Base-by-base conservation (phyloP, 2,329 filamentous ascomycete species). In the Clonostachys chloroleuca region DNA sequence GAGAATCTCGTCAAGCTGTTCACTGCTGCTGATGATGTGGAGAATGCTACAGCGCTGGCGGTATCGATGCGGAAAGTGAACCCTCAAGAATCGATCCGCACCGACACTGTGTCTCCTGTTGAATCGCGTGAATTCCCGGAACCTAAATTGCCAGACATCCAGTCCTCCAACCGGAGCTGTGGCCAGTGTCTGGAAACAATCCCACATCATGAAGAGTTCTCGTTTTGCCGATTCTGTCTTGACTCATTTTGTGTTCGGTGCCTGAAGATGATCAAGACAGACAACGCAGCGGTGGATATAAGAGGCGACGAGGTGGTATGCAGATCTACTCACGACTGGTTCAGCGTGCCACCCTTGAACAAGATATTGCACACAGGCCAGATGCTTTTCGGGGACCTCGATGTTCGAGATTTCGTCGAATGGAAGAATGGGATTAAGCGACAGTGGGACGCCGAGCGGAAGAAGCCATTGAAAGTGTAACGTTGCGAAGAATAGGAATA, bases 1-100 rank as follows among this genome's bases (percentile, higher is more conserved):
- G 67, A 70, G 47, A 72, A 72, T 44, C 61, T 72, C 12, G 58
- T 69, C 1, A 62, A 62, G 2, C 62, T 66, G 3, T 61, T 72
- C 44, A 60, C 70, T 39, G 69, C 69, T 0, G 58, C 62, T 17
- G 68, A 72, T 43, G 52, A 60, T 5, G 54, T 56, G 16, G n/a
- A 18, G 1, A 66, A 70, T 18, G 68, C 69, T 6, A 51, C 54
- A 5, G 64, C 67, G 0, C 55, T 72, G 10, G 62, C 61, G 18
- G 64, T 68, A 35, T 72, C 68, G 7, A 70, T 69, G 61, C 62
- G 69, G 13, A 58, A 57, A 34, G 54, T 69, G 44, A 61, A 65
- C 10, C 57, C 59, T 2, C 54, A 56, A 7, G 56, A 60, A 5
- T 56, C 60, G 1, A 48, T 59, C 9, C 49, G 54, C 2, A 61